Percentiles rank a stretch among this genome's conserved stretches.
Evolutionary conservation across 495 filamentous ascomycete species (phyloP).

Genomic region (Trichoderma erinaceum): DNA sequence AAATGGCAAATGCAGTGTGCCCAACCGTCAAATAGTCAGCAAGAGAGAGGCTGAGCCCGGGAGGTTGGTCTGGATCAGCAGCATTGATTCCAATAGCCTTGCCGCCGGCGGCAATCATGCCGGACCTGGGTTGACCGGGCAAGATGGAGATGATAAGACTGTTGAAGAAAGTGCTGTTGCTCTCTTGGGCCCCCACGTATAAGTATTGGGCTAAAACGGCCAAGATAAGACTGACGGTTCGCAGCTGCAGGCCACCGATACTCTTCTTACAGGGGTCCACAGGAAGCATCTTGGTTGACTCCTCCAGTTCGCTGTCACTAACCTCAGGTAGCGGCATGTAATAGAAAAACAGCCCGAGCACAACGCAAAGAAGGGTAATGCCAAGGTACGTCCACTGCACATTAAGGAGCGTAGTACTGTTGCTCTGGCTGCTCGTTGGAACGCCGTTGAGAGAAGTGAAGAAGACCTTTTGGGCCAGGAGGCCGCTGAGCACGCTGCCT

Average conservation of each 20-base stretch:
- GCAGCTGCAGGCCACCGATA: slow-evolving; percentile 31
- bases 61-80: slow-evolving; percentile 31
- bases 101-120: slow-evolving; percentile 36
- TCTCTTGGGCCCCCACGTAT: slow-evolving; percentile 69
- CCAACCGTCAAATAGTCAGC: slow-evolving; percentile 45
- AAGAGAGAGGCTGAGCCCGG: slow-evolving; percentile 49
- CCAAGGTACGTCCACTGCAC: slow-evolving; percentile 77
- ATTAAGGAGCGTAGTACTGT: slow-evolving; percentile 43
- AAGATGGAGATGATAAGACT: slow-evolving; percentile 29
- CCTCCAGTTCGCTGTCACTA: slow-evolving; percentile 44
- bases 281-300: slow-evolving; percentile 36
- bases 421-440: neutral
- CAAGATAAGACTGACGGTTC: slow-evolving; percentile 47
- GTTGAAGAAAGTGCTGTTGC: slow-evolving; percentile 61
- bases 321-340: slow-evolving; percentile 52
- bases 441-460: slow-evolving; percentile 35
- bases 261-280: slow-evolving; percentile 34
- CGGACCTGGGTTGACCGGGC: slow-evolving; percentile 33
- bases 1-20: slow-evolving; percentile 42
- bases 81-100: slow-evolving; percentile 29
- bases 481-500: slow-evolving; percentile 57
- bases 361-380: slow-evolving; percentile 64
- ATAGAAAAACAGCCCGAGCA: slow-evolving; percentile 54
- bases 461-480: slow-evolving; percentile 63
- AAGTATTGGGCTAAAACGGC: slow-evolving; percentile 65